Evolutionary conservation across 2,329 filamentous ascomycete genomes (phyloP).

Genomic region (Verticillium tricorpus): DNA sequence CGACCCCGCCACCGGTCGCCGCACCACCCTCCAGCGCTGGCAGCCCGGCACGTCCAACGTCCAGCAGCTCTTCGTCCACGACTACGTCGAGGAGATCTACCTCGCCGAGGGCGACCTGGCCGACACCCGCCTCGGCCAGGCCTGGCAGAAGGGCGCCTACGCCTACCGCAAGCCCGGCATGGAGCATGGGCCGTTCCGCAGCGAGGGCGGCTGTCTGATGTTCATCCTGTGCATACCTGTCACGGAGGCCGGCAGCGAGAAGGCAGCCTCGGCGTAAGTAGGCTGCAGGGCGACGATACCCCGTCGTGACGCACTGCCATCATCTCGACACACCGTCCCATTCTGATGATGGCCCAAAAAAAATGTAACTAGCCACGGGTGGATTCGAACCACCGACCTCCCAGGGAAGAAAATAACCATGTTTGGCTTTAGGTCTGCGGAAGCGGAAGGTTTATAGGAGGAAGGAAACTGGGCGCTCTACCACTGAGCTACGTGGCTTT

Average conservation of each 20-base stretch:
- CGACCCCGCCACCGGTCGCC: conserved; percentile 19
- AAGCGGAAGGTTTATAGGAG: background rate
- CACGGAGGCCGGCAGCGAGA: conserved; percentile 5
- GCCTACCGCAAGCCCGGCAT: conserved; percentile 34
- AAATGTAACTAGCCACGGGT: background rate
- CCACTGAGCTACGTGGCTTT: background rate
- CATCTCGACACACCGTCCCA: background rate
- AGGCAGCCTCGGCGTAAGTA: background rate
- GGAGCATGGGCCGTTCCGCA: conserved; percentile 32
- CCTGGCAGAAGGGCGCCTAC: conserved; percentile 30
- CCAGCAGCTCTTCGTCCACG: conserved; percentile 24
- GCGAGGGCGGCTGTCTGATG: conserved; percentile 28
- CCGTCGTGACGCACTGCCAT: background rate
- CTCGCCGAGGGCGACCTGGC: conserved; percentile 28
- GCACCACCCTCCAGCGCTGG: conserved; percentile 29
- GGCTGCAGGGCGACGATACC: background rate
- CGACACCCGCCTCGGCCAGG: conserved; percentile 22
- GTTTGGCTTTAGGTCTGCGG: background rate
- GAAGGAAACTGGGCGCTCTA: background rate
- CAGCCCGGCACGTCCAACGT: conserved; percentile 23
- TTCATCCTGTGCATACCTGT: conserved; percentile 22
- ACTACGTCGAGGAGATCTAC: conserved; percentile 33
- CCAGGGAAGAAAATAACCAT: background rate
- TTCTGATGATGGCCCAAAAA: no score
- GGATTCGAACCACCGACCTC: background rate